These are phyloP conservation scores for Cytospora schulzeri DNA, from an alignment of 2,329 filamentous ascomycete genomes.

Conservation along the genomic window DNA sequence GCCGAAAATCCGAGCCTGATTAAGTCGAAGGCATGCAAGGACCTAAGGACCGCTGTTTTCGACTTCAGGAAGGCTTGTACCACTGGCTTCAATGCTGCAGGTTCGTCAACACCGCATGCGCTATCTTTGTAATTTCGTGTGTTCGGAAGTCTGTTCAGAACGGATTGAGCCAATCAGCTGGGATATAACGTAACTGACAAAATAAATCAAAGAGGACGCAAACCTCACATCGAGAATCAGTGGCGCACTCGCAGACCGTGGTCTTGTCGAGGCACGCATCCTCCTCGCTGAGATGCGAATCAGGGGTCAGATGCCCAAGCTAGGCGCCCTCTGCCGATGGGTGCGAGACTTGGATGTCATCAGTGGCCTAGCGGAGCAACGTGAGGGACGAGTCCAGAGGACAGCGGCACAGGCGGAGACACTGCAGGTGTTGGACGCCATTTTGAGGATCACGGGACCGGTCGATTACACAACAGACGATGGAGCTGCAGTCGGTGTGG, in stretches of 20 bases:
- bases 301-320: slow-evolving; percentile 63
- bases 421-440: slow-evolving; percentile 63
- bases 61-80: slow-evolving; percentile 70
- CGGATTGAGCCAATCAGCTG: neutral
- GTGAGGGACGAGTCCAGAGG: slow-evolving; percentile 46
- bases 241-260: slow-evolving; percentile 65
- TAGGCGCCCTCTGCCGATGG: slow-evolving; percentile 72
- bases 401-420: slow-evolving; percentile 55
- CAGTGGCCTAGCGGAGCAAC: slow-evolving; percentile 62
- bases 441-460: slow-evolving; percentile 64
- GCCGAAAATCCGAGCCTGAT: slow-evolving; percentile 59
- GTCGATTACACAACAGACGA: slow-evolving; percentile 48
- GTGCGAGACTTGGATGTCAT: slow-evolving; percentile 71
- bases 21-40: slow-evolving; percentile 69
- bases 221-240: slow-evolving; percentile 70
- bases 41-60: slow-evolving; percentile 67
- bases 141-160: neutral
- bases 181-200: neutral
- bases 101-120: slow-evolving; percentile 31
- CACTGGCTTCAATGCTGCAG: slow-evolving; percentile 62
- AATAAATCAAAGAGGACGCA: slow-evolving; percentile 45
- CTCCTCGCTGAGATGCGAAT: slow-evolving; percentile 71
- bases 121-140: neutral
- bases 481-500: neutral
- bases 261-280: slow-evolving; percentile 66